These are phyloP conservation scores for Coprinellus aureogranulatus DNA, from an alignment of 768 basidiomycete species.

Conservation along the genomic window DNA sequence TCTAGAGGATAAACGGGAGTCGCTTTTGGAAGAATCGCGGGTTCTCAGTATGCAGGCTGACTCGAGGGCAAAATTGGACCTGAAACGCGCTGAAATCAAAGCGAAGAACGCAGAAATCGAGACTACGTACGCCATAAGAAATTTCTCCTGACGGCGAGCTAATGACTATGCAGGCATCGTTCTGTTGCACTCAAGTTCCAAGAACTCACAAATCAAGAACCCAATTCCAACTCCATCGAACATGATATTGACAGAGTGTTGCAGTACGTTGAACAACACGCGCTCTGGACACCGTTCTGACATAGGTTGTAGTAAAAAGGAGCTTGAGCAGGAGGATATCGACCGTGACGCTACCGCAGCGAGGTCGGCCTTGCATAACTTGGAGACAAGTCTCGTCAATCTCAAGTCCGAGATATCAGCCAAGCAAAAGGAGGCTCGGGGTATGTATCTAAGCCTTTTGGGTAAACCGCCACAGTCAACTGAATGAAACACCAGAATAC, in stretches of 20 bases:
- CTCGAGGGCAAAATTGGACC: constrained; percentile 69
- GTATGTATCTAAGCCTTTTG: too few species aligned
- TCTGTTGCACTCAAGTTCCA: constrained; percentile 59
- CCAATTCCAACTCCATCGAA: constrained; percentile 68
- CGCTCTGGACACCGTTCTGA: not conserved
- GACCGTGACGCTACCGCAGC: constrained; percentile 44
- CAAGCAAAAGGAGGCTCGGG: constrained; percentile 8
- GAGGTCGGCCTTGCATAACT: constrained; percentile 58
- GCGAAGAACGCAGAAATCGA: constrained; percentile 64
- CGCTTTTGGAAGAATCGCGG: constrained; percentile 67
- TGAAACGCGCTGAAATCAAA: constrained; percentile 69
- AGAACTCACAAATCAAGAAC: constrained; percentile 60
- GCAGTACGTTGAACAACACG: constrained; percentile 42
- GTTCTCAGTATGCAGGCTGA: constrained; percentile 77
- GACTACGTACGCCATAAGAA: constrained; percentile 51
- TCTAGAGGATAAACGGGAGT: constrained; percentile 70
- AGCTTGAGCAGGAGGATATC: constrained; percentile 53
- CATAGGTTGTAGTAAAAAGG: constrained; percentile 54
- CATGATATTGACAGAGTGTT: constrained; percentile 59
- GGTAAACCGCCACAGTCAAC: too few species aligned
- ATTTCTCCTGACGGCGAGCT: constrained; percentile 5
- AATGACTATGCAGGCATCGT: constrained; percentile 50
- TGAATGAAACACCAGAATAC: too few species aligned
- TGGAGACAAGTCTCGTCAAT: constrained; percentile 60
- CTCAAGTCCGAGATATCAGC: constrained; percentile 51